phyloP scores from a whole-genome alignment of 2,329 filamentous ascomycete species.

The Talaromyces sp. region DNA sequence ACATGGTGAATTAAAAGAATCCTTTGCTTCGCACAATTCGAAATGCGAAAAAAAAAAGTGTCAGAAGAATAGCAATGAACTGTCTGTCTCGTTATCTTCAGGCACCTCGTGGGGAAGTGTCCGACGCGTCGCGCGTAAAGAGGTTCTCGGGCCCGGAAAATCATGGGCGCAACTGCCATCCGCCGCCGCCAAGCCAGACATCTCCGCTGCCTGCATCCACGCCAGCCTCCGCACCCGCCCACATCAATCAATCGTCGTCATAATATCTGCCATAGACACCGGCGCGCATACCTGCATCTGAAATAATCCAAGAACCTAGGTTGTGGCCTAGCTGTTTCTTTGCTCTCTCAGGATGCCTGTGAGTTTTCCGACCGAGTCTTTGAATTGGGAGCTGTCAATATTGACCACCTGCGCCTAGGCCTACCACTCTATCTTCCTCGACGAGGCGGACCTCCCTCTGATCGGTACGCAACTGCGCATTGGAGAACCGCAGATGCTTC shows the following conservation, averaged over 20 bases:
- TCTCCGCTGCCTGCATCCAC: no score
- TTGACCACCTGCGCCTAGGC: slow-evolving; percentile 52
- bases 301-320: not conserved
- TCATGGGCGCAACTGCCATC: slow-evolving; percentile 19
- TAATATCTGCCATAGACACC: not conserved
- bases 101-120: not conserved
- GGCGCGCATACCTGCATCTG: not conserved
- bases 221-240: slow-evolving; percentile 17
- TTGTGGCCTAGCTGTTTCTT: not conserved
- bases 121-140: slow-evolving; percentile 40
- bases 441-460: slow-evolving; percentile 67
- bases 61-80: not conserved
- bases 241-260: slow-evolving; percentile 11
- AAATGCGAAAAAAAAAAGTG: no score
- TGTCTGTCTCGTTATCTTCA: not conserved
- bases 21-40: not conserved
- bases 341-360: slow-evolving; percentile 43
- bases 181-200: slow-evolving; percentile 14
- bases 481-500: not conserved
- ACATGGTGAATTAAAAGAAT: slow-evolving; percentile 35
- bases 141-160: slow-evolving; percentile 36
- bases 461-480: slow-evolving; percentile 46
- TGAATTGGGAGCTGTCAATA: not conserved
- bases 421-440: slow-evolving; percentile 94
- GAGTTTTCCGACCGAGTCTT: slow-evolving; percentile 16